Conservation (phyloP, 2,329 filamentous ascomycete genomes). For the Gaeumannomyces sp. region DNA sequence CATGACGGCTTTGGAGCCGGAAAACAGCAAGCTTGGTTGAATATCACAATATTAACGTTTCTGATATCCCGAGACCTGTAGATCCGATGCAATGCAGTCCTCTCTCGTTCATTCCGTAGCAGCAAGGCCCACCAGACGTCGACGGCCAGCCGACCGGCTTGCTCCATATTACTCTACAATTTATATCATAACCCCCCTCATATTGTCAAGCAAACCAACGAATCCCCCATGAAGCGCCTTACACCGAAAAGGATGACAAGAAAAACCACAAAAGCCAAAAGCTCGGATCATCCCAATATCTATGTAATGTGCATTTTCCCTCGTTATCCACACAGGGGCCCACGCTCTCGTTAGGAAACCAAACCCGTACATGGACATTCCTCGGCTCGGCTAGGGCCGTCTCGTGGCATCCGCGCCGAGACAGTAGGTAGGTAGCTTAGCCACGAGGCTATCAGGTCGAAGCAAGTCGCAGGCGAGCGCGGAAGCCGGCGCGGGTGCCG, state of each 20-base stretch:
- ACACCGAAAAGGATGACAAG: constrained; percentile 1
- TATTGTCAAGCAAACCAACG: neutral
- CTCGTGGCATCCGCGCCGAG: neutral
- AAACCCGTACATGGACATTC: neutral
- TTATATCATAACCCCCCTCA: constrained; percentile 1
- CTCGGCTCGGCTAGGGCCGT: neutral
- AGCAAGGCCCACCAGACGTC: neutral
- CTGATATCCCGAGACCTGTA: neutral
- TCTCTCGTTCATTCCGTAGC: neutral
- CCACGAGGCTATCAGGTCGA: neutral
- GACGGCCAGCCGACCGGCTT: neutral
- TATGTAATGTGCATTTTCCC: neutral
- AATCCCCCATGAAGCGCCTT: neutral
- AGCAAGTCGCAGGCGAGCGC: neutral
- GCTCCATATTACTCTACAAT: neutral
- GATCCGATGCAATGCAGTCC: neutral
- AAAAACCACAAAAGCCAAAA: neutral
- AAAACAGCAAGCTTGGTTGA: too few species aligned
- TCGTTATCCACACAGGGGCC: neutral
- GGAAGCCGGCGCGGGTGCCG: constrained; percentile 16
- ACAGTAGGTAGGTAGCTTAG: neutral
- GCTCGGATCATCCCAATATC: constrained; percentile 1
- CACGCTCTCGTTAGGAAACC: neutral
- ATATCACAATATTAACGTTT: too few species aligned
- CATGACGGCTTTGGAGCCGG: too few species aligned